Percentiles rank a stretch among this genome's conserved stretches.
phyloP scores from a whole-genome alignment of 345 rosid genomes.

The Cochlearia excelsa region DNA sequence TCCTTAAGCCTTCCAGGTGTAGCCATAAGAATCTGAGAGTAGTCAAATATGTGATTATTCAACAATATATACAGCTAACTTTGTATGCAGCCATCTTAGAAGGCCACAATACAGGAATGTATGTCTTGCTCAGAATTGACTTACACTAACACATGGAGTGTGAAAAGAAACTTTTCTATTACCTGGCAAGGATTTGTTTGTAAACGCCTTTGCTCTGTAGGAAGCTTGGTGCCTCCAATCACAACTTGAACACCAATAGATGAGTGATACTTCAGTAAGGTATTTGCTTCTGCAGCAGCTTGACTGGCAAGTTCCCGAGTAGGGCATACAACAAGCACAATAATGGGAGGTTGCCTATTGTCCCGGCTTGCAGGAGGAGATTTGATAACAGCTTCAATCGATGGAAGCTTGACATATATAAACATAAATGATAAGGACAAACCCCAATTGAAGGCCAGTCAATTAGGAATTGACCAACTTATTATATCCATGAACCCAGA shows the following conservation, averaged over 20 bases:
- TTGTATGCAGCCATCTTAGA: conserved; percentile 2
- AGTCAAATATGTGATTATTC: conserved; percentile 29
- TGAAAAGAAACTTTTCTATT: conserved; percentile 25
- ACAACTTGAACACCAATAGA: conserved; percentile 96
- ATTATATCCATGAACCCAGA: conserved; percentile 15
- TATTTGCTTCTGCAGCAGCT: conserved; percentile 91
- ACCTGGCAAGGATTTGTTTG: conserved; percentile 97
- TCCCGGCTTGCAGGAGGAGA: conserved; percentile 69
- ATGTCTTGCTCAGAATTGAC: conserved; percentile 8
- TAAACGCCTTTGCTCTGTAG: conserved; percentile 83
- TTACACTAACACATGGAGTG: background rate
- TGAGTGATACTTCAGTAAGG: conserved; percentile 79
- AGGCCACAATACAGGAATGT: background rate
- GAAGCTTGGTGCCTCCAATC: conserved; percentile 94
- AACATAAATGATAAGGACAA: conserved; percentile 24
- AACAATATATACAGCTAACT: conserved; percentile 14
- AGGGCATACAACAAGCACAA: conserved; percentile 89
- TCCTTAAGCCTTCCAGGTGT: conserved; percentile 99
- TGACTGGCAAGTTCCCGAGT: conserved; percentile 98
- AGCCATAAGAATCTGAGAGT: conserved; percentile 80
- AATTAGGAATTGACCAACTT: conserved; percentile 11
- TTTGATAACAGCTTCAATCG: conserved; percentile 79
- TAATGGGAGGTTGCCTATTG: conserved; percentile 77
- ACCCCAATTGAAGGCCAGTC: background rate
- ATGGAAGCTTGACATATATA: conserved; percentile 69